A percentile compares a stretch with the other conserved stretches of the same genome.
phyloP scores from a whole-genome alignment of 371 early-diverging fungal genomes.

The Zychaea mexicana region DNA sequence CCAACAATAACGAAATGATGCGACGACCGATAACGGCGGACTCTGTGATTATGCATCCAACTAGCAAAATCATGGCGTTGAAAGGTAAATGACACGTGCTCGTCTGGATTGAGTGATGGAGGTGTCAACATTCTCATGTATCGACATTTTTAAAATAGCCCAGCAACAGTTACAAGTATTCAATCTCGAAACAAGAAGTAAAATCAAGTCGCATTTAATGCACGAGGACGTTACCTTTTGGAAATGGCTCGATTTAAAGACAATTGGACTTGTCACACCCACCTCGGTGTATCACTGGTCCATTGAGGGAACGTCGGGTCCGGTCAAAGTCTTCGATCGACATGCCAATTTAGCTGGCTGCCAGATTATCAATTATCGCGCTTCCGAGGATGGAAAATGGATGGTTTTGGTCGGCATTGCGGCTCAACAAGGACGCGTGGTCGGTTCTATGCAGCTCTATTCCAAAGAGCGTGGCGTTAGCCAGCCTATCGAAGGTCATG shows the following conservation, averaged over 20 bases:
- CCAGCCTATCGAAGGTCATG: slow-evolving; percentile 97
- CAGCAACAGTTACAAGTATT: slow-evolving; percentile 94
- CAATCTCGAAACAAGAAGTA: slow-evolving; percentile 92
- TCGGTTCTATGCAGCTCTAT: slow-evolving; percentile 95
- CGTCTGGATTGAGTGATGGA: not conserved
- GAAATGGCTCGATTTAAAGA: slow-evolving; percentile 91
- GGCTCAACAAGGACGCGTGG: slow-evolving; percentile 87
- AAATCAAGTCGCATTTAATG: slow-evolving; percentile 92
- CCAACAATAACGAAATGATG: slow-evolving; percentile 78
- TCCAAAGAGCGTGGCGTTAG: slow-evolving; percentile 91
- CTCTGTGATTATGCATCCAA: slow-evolving; percentile 98
- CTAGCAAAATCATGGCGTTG: slow-evolving; percentile 90
- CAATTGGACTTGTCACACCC: slow-evolving; percentile 92
- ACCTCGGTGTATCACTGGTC: slow-evolving; percentile 95
- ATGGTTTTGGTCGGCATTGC: slow-evolving; percentile 93
- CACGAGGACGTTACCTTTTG: slow-evolving; percentile 94
- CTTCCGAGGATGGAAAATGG: slow-evolving; percentile 92
- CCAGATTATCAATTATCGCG: slow-evolving; percentile 95
- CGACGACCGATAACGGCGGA: slow-evolving; percentile 96
- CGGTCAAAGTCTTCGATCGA: slow-evolving; percentile 92
- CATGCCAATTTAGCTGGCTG: slow-evolving; percentile 79
- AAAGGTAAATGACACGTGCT: slow-evolving; percentile 74
- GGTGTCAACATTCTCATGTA: too few relatives aligned
- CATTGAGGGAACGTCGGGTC: slow-evolving; percentile 87
- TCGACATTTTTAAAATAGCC: too few relatives aligned